Evolutionary conservation across 352 stramenopile genomes (phyloP), one percentile per base, ranked within the genome.

Genomic region (Blastocystis sp.): DNA sequence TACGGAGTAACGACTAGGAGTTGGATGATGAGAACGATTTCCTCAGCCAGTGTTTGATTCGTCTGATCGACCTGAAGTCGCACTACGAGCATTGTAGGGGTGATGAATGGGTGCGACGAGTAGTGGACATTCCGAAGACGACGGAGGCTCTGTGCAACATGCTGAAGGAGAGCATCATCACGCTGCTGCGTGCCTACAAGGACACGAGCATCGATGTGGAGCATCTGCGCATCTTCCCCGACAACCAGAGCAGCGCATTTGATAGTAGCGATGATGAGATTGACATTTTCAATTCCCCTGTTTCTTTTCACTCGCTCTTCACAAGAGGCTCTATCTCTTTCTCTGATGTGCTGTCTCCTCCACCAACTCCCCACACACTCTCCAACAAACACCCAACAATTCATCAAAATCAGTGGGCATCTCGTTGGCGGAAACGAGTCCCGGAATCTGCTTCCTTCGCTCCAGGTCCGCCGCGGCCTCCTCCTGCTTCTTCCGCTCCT

Each of bases 401-500:
- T 80, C n/a, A 80, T 68, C 54, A 64, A 40, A 89, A n/a, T 89
- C 62, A 24, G 89, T 59, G 11, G 89, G 57, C 64, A 90, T 82
- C 34, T 90, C 89, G 63, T 90, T 88, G 48, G 66, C 74, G 24
- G 52, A 38, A 48, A 84, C 38, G 40, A 84, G 28, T 69, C 74
- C 74, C 34, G 74, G 74, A 43, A 84, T 69, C 24, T 54, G 52
- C 52, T 69, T 84, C 70, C 70, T 59, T 88, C 89, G 11, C 68
- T 71, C 89, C 52, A 80, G 10, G 43, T 89, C 40, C 74, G 76
- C 61, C 89, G 91, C 90, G 38, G 91, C 87, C 65, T 89, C 38
- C 79, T 91, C 90, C 70, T 90, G 81, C 80, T 94, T 89, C 54
- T 92, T 89, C 54, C 91, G 59, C 63, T 90, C 71, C 60, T 91